Percentiles rank a stretch among this genome's conserved stretches.
These are phyloP conservation scores for Arthroderma sp. DNA, from an alignment of 2,329 filamentous ascomycete species.

Conservation along the genomic window DNA sequence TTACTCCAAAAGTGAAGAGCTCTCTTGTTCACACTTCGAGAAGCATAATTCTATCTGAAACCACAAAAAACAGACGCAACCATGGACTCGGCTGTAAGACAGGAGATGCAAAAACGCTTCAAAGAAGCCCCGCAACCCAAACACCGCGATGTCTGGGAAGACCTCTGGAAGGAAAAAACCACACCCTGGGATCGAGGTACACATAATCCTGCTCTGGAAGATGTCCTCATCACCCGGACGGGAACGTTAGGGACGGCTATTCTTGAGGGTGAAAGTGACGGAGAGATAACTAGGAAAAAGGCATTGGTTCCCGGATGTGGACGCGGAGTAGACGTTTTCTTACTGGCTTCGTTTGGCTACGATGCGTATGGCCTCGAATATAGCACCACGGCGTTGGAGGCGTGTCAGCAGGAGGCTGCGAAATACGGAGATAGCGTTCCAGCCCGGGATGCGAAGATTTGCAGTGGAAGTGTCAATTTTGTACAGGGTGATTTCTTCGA, in stretches of 20 bases:
- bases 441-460: conserved; percentile 21
- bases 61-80: too few relatives aligned
- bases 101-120: conserved; percentile 23
- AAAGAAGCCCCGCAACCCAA: conserved; percentile 24
- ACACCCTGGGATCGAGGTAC: conserved; percentile 48
- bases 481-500: conserved; percentile 34
- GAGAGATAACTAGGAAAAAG: conserved; percentile 28
- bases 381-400: conserved; percentile 37
- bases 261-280: not conserved
- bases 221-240: conserved; percentile 32
- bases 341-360: conserved; percentile 62
- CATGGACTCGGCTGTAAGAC: too few relatives aligned
- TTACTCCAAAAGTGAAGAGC: too few relatives aligned
- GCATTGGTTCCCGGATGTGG: conserved; percentile 75
- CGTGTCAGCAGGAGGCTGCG: conserved; percentile 23
- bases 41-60: too few relatives aligned
- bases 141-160: conserved; percentile 38
- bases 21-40: too few relatives aligned
- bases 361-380: conserved; percentile 65
- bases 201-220: conserved; percentile 46
- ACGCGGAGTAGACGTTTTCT: conserved; percentile 63
- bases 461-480: conserved; percentile 28
- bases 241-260: conserved; percentile 20
- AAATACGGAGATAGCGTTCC: conserved; percentile 23
- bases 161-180: conserved; percentile 42